Base-by-base conservation (phyloP, 2,329 filamentous ascomycete species). In the Hymenoscyphus repandus region DNA sequence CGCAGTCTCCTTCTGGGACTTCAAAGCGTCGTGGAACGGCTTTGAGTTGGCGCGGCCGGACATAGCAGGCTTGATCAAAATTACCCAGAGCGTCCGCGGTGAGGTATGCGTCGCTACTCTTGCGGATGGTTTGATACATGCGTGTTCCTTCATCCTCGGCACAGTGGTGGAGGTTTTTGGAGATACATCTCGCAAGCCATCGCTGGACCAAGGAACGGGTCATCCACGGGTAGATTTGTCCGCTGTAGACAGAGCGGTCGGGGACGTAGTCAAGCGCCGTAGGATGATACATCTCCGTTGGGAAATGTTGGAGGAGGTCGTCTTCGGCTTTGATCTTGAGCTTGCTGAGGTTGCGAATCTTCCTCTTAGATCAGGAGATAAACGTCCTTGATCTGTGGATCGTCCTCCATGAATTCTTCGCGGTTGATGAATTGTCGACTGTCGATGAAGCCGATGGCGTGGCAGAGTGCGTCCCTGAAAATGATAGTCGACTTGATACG, bases 171-270 rank as follows among this genome's bases (percentile, higher is more conserved):
- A 49, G 33, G 34, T 59, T 57, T 2, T 38, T 41, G 12, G 56
- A 9, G 34, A 45, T 56, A 11, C 50, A 45, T 0, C 49, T 55
- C 10, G 52, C 34, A 12, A 59, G 44, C 27, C 55, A 65, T 47
- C 65, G 59, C 10, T 57, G 56, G 17, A 61, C 47, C 13, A 64
- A 32, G 3, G 51, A 50, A 3, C 62, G 44, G 15, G 62, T 55
- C 38, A 60, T 58, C 56, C 59, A 65, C n/a, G 52, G 49, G 38
- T 64, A 66, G 38, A 64, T 62, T n/a, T 64, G 62, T 6, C 52
- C 54, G 4, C 52, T 54, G 42, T 63, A 66, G 37, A 57, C 56
- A 1, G 56, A 53, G 17, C 62, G 62, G 6, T 60, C 57, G 1
- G 63, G 61, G 11, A 62, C 45, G 5, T 38, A 48, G 1, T 37